Percentiles rank a stretch among this genome's conserved stretches.
Conservation (phyloP, 1,139 yeast genomes). For the Hansenula sp. region DNA sequence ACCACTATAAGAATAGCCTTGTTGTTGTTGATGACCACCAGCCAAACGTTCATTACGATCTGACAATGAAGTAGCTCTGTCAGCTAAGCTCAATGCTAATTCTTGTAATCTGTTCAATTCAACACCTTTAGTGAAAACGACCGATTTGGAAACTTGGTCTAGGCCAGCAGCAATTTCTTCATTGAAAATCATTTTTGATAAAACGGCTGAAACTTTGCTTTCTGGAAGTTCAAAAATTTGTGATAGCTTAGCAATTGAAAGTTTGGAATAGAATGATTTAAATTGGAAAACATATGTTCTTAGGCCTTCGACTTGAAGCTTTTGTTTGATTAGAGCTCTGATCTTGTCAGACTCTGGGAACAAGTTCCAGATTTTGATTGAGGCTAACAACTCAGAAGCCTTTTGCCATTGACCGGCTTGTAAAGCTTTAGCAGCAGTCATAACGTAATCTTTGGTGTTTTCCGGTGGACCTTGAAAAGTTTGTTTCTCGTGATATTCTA, state of each 20-base stretch:
- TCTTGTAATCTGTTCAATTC: constrained; percentile 86
- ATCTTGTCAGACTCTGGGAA: constrained; percentile 67
- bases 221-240: constrained; percentile 61
- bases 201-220: constrained; percentile 54
- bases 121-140: constrained; percentile 66
- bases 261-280: constrained; percentile 70
- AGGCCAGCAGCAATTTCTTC: constrained; percentile 73
- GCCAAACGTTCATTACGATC: constrained; percentile 87
- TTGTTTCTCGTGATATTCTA: constrained; percentile 93
- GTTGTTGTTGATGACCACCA: constrained; percentile 46
- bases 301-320: constrained; percentile 86
- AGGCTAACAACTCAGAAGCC: constrained; percentile 66
- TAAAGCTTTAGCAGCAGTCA: constrained; percentile 89
- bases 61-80: constrained; percentile 74
- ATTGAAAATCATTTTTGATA: constrained; percentile 70
- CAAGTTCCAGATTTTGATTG: constrained; percentile 87
- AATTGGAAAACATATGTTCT: constrained; percentile 87
- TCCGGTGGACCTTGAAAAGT: constrained; percentile 98
- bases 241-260: constrained; percentile 67
- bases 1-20: constrained; percentile 15
- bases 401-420: constrained; percentile 88
- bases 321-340: constrained; percentile 65
- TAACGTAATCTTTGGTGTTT: constrained; percentile 88
- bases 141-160: constrained; percentile 53
- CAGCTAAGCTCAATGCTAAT: constrained; percentile 82